Evolutionary conservation across 768 basidiomycete genomes (phyloP), one percentile per base, ranked within the genome.

Genomic region (Hypholoma sublateritium): DNA sequence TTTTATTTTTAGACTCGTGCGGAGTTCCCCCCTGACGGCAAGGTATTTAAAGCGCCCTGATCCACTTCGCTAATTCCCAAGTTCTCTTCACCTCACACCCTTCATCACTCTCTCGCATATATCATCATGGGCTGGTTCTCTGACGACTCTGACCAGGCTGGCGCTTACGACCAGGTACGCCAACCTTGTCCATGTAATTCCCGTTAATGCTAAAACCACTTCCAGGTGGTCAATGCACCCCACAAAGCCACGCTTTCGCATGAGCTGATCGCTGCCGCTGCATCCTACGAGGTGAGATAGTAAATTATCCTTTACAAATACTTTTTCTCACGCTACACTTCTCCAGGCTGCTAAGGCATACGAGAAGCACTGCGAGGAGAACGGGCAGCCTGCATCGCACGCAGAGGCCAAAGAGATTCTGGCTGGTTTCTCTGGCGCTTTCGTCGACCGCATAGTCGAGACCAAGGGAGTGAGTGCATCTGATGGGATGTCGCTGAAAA

Each of bases 221-320:
- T 13, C 42, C 13, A 86, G 84, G 78, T 80, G 45, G 35, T 53
- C 16, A 78, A 77, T 48, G 75, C 76, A 13, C 77, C 76, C 9
- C 86, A 87, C 74, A 72, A 86, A 72, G 81, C 86, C 1, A 55
- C 70, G 55, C 70, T 87, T 52, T 81, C 84, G 8, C 88, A 90
- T 67, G 83, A 90, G 70, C 67, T 89, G 42, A 77, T 90, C 59
- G 84, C 85, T 46, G 86, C 72, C 41, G 88, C 88, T 44, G 87
- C 87, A 5, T 70, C 84, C 25, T 89, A 78, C 69, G 85, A 84
- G 77, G 86, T 82, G 35, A n/a, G n/a, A 12, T 70, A 48, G 22
- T 12, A 7, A 12, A 22, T 14, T 34, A 12, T n/a, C 2, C 4
- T 51, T 7, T 12, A 21, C 17, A 4, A 13, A 42, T 47, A 37